These are phyloP conservation scores for Paraconiothyrium sp. DNA, from an alignment of 2,329 filamentous ascomycete genomes.

Conservation along the genomic window DNA sequence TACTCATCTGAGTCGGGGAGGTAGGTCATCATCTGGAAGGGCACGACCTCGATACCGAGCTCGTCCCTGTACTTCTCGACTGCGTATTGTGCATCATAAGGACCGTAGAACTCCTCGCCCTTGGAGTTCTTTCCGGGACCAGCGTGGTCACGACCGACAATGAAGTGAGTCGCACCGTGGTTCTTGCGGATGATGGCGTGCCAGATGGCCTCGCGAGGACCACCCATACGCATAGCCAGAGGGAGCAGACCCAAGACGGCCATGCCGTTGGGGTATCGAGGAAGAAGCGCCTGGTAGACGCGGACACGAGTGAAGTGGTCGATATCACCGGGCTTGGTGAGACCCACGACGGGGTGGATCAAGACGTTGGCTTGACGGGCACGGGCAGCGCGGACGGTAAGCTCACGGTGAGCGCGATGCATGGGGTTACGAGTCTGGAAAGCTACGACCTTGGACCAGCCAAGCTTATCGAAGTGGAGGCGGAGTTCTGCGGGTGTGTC, in stretches of 20 bases:
- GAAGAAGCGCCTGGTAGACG: conserved; percentile 96
- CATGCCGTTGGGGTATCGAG: conserved; percentile 99
- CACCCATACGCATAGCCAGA: conserved; percentile 98
- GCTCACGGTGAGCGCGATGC: conserved; percentile 97
- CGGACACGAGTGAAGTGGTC: conserved; percentile 99
- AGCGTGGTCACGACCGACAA: conserved; percentile 97
- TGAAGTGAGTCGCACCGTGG: conserved; percentile 98
- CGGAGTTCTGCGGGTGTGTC: conserved; percentile 94
- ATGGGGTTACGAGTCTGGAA: conserved; percentile 99
- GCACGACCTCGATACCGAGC: conserved; percentile 97
- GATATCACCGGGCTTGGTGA: conserved; percentile 99
- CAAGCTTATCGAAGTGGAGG: conserved; percentile 98
- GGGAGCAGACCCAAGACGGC: conserved; percentile 93
- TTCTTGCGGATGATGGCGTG: conserved; percentile 99
- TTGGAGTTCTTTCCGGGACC: conserved; percentile 98
- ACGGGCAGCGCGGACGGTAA: conserved; percentile 96
- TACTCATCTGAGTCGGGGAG: conserved; percentile 98
- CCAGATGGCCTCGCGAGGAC: conserved; percentile 98
- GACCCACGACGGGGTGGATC: conserved; percentile 97
- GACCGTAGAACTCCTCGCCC: conserved; percentile 96
- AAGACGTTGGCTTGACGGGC: conserved; percentile 97
- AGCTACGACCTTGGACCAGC: conserved; percentile 96
- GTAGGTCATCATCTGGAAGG: conserved; percentile 99
- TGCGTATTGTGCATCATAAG: conserved; percentile 95
- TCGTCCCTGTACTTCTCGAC: conserved; percentile 97